Base-by-base conservation (phyloP, 257 asterid genomes). In the Catharanthus roseus region DNA sequence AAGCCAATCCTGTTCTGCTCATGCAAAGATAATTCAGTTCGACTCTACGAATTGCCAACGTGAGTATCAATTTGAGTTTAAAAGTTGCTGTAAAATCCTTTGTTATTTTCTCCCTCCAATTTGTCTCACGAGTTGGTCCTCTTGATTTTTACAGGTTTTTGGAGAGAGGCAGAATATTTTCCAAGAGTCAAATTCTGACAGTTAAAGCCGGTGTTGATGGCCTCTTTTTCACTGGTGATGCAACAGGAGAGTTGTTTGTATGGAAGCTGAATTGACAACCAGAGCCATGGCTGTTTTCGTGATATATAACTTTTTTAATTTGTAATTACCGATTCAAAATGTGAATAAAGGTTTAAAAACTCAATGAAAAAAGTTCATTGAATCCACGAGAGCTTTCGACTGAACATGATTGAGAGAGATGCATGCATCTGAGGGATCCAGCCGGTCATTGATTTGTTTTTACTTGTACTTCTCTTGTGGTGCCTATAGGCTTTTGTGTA, bases 11-110 rank as follows among this genome's bases (percentile, higher is more conserved):
- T 88, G 56, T 76, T 86, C 5, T 86, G 95, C 76, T 84, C 86
- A 4, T 81, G 61, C 26, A 76, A 58, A 16, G 90, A 85, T 56
- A 76, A 78, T 55, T 69, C 80, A 5, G 79, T 88, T 41, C 82
- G 88, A 60, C 80, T 83, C 73, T 81, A 74, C 24, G 90, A 88
- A 56, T 34, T 88, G 65, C 95, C 95, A 26, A 74, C 85, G 86
- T 88, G 67, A 84, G 87, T 80, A 50, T 64, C 10, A 1, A 1
- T 21, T 64, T 9, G 19, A 26, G 65, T 12, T 41, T 19, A 6
- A 47, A 10, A 54, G 21, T 33, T 77, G 5, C 6, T 18, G 44
- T 60, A 13, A 33, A 60, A 60, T 31, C 44, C 34, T 12, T 47
- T n/a, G n/a, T n/a, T 33, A 16, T 28, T 36, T 26, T 28, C 18